Evolutionary conservation across 805 yeast genomes (phyloP).

Genomic region (Vanderwaltozyma verrucispora): DNA sequence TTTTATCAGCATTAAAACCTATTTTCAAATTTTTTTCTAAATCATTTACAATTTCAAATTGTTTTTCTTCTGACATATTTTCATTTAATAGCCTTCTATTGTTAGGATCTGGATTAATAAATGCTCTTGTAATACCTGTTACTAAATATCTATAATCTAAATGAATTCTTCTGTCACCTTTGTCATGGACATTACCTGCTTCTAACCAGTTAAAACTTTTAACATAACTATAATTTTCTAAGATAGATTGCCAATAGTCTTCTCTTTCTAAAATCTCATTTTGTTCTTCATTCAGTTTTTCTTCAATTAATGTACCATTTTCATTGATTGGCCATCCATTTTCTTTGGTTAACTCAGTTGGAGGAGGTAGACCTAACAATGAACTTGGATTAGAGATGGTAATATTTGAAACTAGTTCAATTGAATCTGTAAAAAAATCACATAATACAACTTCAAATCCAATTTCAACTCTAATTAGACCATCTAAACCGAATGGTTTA

Average conservation of each 20-base stretch:
- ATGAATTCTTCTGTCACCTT: constrained; percentile 38
- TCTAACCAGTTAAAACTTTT: constrained; percentile 35
- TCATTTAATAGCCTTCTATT: constrained; percentile 29
- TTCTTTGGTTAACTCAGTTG: constrained; percentile 15
- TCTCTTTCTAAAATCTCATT: constrained; percentile 16
- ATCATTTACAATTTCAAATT: constrained; percentile 28
- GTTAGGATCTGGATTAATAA: constrained; percentile 40
- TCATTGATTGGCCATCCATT: constrained; percentile 26
- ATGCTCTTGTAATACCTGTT: constrained; percentile 44
- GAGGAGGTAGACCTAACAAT: constrained; percentile 31
- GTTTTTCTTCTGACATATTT: constrained; percentile 28
- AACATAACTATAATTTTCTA: constrained; percentile 22
- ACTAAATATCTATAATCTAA: constrained; percentile 44
- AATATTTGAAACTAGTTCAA: constrained; percentile 38
- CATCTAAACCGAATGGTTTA: constrained; percentile 43
- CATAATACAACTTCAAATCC: constrained; percentile 56
- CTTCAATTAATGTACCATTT: constrained; percentile 13
- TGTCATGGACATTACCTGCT: constrained; percentile 38
- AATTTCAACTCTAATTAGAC: constrained; percentile 45
- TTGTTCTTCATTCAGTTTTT: constrained; percentile 15
- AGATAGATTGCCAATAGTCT: constrained; percentile 14
- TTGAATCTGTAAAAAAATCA: constrained; percentile 39
- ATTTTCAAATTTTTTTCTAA: constrained; percentile 24
- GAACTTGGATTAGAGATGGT: constrained; percentile 31
- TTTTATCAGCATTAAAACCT: constrained; percentile 31